phyloP scores from a whole-genome alignment of 2,329 filamentous ascomycete genomes.

The Didymella lethalis region DNA sequence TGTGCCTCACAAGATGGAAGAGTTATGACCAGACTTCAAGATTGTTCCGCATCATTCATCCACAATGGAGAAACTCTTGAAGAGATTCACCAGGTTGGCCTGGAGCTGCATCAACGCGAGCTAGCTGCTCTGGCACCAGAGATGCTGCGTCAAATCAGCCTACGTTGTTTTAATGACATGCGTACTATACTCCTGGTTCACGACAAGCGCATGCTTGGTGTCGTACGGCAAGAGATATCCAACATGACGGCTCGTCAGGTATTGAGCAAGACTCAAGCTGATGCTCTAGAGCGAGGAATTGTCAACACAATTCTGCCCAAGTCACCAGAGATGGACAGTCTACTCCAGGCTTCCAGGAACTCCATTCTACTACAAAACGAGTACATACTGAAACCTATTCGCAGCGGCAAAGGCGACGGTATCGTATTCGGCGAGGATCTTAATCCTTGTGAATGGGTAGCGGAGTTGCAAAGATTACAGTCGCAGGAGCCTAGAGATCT shows the following conservation, averaged over 20 bases:
- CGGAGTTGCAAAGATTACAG: constrained; percentile 6
- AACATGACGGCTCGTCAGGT: constrained; percentile 4
- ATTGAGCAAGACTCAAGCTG: background rate
- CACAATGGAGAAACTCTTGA: constrained; percentile 3
- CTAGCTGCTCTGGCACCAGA: constrained; percentile 7
- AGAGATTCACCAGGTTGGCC: constrained; percentile 7
- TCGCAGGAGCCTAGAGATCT: background rate
- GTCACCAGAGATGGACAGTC: constrained; percentile 7
- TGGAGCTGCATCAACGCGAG: constrained; percentile 8
- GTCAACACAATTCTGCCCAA: constrained; percentile 7
- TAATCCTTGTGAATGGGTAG: constrained; percentile 1
- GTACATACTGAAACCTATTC: constrained; percentile 5
- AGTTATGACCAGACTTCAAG: background rate
- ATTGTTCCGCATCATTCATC: constrained; percentile 2
- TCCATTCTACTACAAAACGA: constrained; percentile 2
- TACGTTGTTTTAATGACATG: constrained; percentile 11
- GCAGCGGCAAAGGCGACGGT: constrained; percentile 7
- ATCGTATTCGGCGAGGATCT: constrained; percentile 8
- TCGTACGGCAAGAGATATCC: constrained; percentile 5
- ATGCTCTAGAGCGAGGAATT: constrained; percentile 5
- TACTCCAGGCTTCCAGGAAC: constrained; percentile 1
- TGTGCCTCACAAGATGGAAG: constrained; percentile 2
- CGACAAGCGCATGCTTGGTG: constrained; percentile 10
- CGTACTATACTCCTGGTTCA: constrained; percentile 8
- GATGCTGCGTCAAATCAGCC: constrained; percentile 5